A percentile compares a stretch with the other conserved stretches of the same genome.
phyloP scores from a whole-genome alignment of 2,329 filamentous ascomycete species.

The Tricladium varicosporioides region DNA sequence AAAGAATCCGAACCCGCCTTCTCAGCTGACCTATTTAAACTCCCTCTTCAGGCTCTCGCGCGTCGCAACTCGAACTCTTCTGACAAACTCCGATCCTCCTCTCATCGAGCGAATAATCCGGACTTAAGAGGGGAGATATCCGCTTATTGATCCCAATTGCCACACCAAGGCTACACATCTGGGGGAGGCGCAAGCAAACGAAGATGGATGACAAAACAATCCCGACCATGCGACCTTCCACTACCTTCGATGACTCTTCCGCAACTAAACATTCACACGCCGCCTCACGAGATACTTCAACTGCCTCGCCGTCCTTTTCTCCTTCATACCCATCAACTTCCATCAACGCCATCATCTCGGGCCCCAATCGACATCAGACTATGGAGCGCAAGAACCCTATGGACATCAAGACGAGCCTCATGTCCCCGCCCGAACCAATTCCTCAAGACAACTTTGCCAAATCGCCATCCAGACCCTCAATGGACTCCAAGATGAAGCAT shows the following conservation, averaged over 20 bases:
- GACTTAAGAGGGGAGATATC: slow-evolving; percentile 25
- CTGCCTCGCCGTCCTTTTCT: slow-evolving; percentile 5
- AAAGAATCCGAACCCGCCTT: slow-evolving; percentile 28
- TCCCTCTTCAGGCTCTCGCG: slow-evolving; percentile 7
- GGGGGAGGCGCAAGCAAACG: slow-evolving; percentile 23
- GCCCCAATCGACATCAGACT: slow-evolving; percentile 21
- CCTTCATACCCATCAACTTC: slow-evolving; percentile 17
- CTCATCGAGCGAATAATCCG: slow-evolving; percentile 12
- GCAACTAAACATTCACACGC: slow-evolving; percentile 19
- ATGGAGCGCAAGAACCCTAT: slow-evolving; percentile 27
- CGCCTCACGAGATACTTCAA: slow-evolving; percentile 13
- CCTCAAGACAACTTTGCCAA: slow-evolving; percentile 50
- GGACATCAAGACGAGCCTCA: slow-evolving; percentile 46
- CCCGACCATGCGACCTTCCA: slow-evolving; percentile 29
- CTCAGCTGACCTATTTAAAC: slow-evolving; percentile 26
- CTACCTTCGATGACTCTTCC: slow-evolving; percentile 28
- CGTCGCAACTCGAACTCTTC: slow-evolving; percentile 3
- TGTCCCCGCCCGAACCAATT: slow-evolving; percentile 60
- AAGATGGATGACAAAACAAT: slow-evolving; percentile 30
- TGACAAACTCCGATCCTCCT: slow-evolving; percentile 14
- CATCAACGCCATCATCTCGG: slow-evolving; percentile 23
- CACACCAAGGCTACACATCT: slow-evolving; percentile 21
- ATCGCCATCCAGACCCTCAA: slow-evolving; percentile 18
- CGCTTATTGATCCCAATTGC: slow-evolving; percentile 20
- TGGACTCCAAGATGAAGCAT: slow-evolving; percentile 27